phyloP scores from a whole-genome alignment of 2,329 filamentous ascomycete genomes.

The Aspergillus sp. region DNA sequence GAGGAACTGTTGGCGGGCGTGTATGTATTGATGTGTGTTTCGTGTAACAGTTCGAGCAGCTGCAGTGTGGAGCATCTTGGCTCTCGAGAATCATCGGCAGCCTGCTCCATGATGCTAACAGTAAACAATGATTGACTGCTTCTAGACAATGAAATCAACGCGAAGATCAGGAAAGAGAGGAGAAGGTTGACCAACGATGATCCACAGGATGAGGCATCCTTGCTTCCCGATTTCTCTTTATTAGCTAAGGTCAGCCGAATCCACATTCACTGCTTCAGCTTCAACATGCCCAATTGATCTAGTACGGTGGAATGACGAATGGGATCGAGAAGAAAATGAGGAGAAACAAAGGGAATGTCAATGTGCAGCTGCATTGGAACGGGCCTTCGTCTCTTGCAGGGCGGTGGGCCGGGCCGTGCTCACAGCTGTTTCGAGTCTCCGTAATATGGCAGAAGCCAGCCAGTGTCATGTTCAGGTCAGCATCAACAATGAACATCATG shows the following conservation, averaged over 20 bases:
- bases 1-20: not conserved
- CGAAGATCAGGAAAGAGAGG: not conserved
- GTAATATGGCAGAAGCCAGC: too few species aligned
- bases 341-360: not conserved
- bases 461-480: too few species aligned
- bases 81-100: not conserved
- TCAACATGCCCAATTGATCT: not conserved
- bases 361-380: not conserved
- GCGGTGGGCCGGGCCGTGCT: too few species aligned
- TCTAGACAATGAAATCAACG: conserved; percentile 1
- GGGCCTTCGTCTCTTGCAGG: not conserved
- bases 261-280: not conserved
- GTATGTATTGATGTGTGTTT: not conserved
- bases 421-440: too few species aligned
- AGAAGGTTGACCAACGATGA: not conserved
- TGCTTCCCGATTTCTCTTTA: not conserved
- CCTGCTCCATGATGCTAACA: not conserved
- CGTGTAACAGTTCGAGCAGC: not conserved
- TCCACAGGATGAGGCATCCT: not conserved
- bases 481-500: too few species aligned
- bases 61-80: not conserved
- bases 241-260: not conserved
- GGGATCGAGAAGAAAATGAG: not conserved
- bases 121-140: not conserved
- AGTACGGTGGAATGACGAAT: not conserved